Conservation (phyloP, 2,329 filamentous ascomycete species). For the Neonectria sp. region DNA sequence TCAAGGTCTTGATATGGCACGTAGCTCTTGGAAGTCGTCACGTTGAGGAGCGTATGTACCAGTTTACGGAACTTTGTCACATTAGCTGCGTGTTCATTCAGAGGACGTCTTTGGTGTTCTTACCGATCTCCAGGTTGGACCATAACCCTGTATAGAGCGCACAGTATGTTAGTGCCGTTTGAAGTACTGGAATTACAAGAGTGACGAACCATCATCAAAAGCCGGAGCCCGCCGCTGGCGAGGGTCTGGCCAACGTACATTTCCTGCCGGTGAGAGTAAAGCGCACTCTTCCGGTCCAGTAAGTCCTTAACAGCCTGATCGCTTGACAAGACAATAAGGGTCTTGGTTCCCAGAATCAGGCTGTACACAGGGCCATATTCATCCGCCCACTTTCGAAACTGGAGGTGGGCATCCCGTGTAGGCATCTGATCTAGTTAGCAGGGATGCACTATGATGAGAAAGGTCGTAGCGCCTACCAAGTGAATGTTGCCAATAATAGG, state of each 20-base stretch:
- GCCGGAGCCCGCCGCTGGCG: constrained; percentile 21
- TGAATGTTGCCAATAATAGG: constrained; percentile 68
- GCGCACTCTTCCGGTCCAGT: constrained; percentile 63
- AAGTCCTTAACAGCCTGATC: constrained; percentile 65
- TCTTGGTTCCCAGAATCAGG: constrained; percentile 64
- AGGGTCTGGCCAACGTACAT: constrained; percentile 23
- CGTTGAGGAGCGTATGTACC: constrained; percentile 7
- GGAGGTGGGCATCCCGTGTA: constrained; percentile 56
- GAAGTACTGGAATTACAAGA: too few species aligned
- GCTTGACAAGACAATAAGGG: constrained; percentile 63
- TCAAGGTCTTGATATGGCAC: constrained; percentile 19
- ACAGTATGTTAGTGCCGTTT: background rate
- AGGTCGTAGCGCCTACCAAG: background rate
- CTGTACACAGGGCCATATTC: constrained; percentile 67
- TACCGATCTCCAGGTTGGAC: constrained; percentile 7
- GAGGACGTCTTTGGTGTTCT: background rate
- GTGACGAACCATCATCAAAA: constrained; percentile 66
- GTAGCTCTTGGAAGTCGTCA: constrained; percentile 1
- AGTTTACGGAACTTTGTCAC: constrained; percentile 12
- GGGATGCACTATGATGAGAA: background rate
- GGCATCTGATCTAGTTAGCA: constrained; percentile 56
- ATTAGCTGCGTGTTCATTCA: background rate
- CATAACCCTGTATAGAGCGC: background rate
- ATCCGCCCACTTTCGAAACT: constrained; percentile 67
- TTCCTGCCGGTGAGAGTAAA: constrained; percentile 62